These are phyloP conservation scores for Aspergillus spinulosporus DNA, from an alignment of 2,329 filamentous ascomycete genomes.

Conservation along the genomic window DNA sequence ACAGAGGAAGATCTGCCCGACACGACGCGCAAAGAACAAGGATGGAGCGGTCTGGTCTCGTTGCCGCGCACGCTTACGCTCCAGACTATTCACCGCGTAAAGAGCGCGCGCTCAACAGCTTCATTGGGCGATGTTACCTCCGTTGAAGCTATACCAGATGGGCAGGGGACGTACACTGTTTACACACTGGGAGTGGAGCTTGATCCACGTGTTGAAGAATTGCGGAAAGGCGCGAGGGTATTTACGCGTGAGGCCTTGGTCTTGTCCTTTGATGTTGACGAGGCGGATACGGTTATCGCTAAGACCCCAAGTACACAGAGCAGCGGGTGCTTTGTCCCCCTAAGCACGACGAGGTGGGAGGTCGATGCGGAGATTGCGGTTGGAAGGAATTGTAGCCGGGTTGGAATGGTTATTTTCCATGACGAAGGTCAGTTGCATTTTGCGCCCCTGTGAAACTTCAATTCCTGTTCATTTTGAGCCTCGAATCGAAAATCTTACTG, in stretches of 20 bases:
- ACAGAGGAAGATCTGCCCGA: slow-evolving; percentile 53
- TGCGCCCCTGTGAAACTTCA: too few relatives aligned
- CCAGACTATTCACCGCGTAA: slow-evolving; percentile 41
- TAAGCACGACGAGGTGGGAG: slow-evolving; percentile 29
- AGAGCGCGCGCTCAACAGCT: slow-evolving; percentile 36
- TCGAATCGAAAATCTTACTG: slow-evolving; percentile 19
- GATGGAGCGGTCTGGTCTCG: slow-evolving; percentile 53
- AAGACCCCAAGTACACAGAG: too few relatives aligned
- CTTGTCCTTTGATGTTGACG: neutral
- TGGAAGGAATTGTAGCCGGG: slow-evolving; percentile 25
- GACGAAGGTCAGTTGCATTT: slow-evolving; percentile 11
- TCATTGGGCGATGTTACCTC: slow-evolving; percentile 44
- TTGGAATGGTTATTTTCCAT: slow-evolving; percentile 36
- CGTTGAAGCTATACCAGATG: slow-evolving; percentile 34
- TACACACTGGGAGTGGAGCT: slow-evolving; percentile 45
- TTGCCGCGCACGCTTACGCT: slow-evolving; percentile 48
- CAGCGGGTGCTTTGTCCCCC: neutral
- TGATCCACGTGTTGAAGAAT: slow-evolving; percentile 26
- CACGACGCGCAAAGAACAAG: slow-evolving; percentile 45
- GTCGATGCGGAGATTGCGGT: slow-evolving; percentile 30
- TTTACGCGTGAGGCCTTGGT: neutral
- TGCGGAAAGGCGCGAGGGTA: slow-evolving; percentile 28
- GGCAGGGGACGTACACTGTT: slow-evolving; percentile 37
- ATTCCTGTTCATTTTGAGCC: too few relatives aligned
- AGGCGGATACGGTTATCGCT: neutral